phyloP scores from a whole-genome alignment of 139 green algal genomes.

The Yamagishiella unicocca region DNA sequence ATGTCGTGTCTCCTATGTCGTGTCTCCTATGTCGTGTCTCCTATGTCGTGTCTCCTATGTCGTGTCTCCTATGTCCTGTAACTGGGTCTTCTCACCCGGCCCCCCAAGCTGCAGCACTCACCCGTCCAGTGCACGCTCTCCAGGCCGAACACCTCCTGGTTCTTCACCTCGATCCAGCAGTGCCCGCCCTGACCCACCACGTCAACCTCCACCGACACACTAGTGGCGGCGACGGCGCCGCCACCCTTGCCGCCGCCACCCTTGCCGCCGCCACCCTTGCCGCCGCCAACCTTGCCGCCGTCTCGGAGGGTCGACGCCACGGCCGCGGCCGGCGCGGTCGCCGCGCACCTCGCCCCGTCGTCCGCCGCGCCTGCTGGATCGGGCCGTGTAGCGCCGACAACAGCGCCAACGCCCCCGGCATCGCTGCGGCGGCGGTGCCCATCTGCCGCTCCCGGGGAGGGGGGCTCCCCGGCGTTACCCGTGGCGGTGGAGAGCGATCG shows the following conservation, averaged over 20 bases:
- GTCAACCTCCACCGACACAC: conserved; percentile 60
- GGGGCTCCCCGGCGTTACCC: not conserved
- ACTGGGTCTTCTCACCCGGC: not conserved
- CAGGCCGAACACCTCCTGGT: conserved; percentile 58
- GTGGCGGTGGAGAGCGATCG: not conserved
- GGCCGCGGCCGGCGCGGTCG: too few relatives aligned
- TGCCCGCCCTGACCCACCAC: conserved; percentile 61
- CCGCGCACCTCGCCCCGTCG: too few relatives aligned
- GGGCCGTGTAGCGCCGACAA: too few relatives aligned
- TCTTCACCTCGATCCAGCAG: conserved; percentile 79
- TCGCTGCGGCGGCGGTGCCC: not conserved
- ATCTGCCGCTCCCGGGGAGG: not conserved
- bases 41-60: too few relatives aligned
- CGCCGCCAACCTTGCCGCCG: not conserved
- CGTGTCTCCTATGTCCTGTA: too few relatives aligned
- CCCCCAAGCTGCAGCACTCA: not conserved
- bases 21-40: too few relatives aligned
- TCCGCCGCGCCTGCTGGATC: not conserved
- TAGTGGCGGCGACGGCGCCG: not conserved
- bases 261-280: not conserved
- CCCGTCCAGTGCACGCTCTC: conserved; percentile 60
- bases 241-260: not conserved
- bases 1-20: too few relatives aligned
- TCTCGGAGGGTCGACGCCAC: too few relatives aligned
- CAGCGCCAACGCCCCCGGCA: not conserved